These are phyloP conservation scores for Pleurotus djamor DNA, from an alignment of 768 basidiomycete genomes.

Conservation along the genomic window DNA sequence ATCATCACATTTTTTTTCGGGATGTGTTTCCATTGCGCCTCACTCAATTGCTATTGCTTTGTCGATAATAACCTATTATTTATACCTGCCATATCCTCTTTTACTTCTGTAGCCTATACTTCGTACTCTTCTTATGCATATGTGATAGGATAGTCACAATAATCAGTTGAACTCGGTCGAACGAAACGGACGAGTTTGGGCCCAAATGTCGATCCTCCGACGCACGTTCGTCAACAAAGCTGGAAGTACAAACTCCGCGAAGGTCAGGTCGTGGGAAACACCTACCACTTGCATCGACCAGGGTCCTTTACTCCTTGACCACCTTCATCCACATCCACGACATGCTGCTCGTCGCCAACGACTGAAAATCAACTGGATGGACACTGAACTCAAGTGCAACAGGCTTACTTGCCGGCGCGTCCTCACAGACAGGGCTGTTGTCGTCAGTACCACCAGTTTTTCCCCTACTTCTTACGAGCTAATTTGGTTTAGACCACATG, in stretches of 20 bases:
- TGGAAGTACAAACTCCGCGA: not conserved
- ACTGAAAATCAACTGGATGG: slow-evolving; percentile 38
- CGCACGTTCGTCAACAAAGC: slow-evolving; percentile 1
- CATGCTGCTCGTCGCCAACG: not conserved
- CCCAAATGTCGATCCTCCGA: not conserved
- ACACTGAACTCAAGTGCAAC: slow-evolving; percentile 77
- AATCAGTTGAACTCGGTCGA: too few relatives aligned
- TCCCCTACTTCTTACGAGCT: not conserved
- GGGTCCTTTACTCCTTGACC: not conserved
- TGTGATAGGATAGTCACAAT: too few relatives aligned
- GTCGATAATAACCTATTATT: too few relatives aligned
- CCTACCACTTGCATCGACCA: too few relatives aligned
- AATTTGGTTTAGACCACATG: slow-evolving; percentile 47
- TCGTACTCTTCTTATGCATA: not conserved
- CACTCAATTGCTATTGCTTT: too few relatives aligned
- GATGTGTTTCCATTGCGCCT: too few relatives aligned
- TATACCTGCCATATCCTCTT: not conserved
- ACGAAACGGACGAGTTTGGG: too few relatives aligned
- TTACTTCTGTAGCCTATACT: not conserved
- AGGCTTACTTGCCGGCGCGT: slow-evolving; percentile 70
- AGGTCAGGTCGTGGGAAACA: not conserved
- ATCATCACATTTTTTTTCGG: too few relatives aligned
- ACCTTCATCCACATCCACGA: not conserved
- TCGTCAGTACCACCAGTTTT: slow-evolving; percentile 47
- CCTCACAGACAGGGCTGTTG: slow-evolving; percentile 78